Evolutionary conservation across 1,284 basidiomycete species (phyloP).

Genomic region (Mycena sp.): DNA sequence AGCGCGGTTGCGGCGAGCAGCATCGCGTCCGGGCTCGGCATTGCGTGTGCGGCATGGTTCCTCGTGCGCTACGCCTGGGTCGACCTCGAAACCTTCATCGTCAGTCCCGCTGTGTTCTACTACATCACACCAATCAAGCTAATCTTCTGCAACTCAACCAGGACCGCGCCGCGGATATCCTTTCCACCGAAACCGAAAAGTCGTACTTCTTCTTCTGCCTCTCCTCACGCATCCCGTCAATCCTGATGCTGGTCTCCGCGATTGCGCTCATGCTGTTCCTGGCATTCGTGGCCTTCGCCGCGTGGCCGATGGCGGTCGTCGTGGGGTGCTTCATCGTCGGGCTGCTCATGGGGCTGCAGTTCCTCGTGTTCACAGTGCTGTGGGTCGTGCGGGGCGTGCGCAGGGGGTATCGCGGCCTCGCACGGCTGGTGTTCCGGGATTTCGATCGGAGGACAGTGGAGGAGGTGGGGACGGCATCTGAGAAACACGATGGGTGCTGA

Average conservation of each 20-base stretch:
- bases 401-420: slow-evolving; percentile 4
- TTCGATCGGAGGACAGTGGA: neutral
- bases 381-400: slow-evolving; percentile 13
- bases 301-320: slow-evolving; percentile 68
- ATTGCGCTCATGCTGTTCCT: slow-evolving; percentile 67
- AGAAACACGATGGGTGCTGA: too few species aligned
- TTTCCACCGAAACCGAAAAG: slow-evolving; percentile 37
- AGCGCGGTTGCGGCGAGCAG: slow-evolving; percentile 63
- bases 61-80: slow-evolving; percentile 65
- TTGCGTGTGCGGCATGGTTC: slow-evolving; percentile 69
- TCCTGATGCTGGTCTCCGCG: slow-evolving; percentile 64
- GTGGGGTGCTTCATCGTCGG: slow-evolving; percentile 66
- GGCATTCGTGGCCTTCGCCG: slow-evolving; percentile 64
- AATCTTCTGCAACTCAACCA: too few species aligned
- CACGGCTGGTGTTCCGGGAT: neutral
- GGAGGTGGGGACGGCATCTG: too few species aligned
- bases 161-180: slow-evolving; percentile 64
- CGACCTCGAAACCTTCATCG: slow-evolving; percentile 60
- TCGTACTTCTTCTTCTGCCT: slow-evolving; percentile 74
- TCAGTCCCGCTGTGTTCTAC: slow-evolving; percentile 38
- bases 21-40: slow-evolving; percentile 67
- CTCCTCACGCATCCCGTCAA: slow-evolving; percentile 65
- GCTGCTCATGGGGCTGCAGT: slow-evolving; percentile 66
- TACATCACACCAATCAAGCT: neutral
- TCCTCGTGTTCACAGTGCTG: slow-evolving; percentile 44